Evolutionary conservation across 257 asterid genomes (phyloP).

Genomic region (Primulina tabacum): DNA sequence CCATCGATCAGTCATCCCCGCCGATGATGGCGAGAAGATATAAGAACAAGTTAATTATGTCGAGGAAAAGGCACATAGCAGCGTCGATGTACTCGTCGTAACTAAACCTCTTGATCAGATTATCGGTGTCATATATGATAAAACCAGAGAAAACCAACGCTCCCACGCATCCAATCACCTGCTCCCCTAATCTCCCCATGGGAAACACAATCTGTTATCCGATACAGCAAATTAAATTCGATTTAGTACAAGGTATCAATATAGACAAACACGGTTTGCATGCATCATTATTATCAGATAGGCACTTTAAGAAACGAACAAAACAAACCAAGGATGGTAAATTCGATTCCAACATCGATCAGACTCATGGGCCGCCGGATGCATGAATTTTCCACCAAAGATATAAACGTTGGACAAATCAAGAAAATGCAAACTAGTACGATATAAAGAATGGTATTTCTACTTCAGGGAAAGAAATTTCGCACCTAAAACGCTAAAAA

Average conservation of each 20-base stretch:
- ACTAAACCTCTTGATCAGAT: slow-evolving; percentile 52
- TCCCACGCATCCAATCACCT: slow-evolving; percentile 47
- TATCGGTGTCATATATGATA: slow-evolving; percentile 65
- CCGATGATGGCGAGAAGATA: slow-evolving; percentile 33
- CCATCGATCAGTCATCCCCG: slow-evolving; percentile 12
- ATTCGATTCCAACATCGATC: too few species aligned
- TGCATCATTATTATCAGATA: too few species aligned
- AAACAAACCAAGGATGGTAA: too few species aligned
- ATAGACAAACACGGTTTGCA: too few species aligned
- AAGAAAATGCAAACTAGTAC: too few species aligned
- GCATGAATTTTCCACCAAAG: too few species aligned
- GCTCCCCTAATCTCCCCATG: slow-evolving; percentile 32
- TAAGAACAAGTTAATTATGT: slow-evolving; percentile 56
- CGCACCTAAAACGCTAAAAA: too few species aligned
- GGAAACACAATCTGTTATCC: slow-evolving; percentile 45
- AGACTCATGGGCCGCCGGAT: too few species aligned
- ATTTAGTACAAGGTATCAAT: background rate
- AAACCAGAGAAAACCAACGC: slow-evolving; percentile 60
- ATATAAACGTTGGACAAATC: too few species aligned
- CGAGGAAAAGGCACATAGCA: slow-evolving; percentile 49
- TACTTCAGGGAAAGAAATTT: too few species aligned
- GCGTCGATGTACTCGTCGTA: slow-evolving; percentile 63
- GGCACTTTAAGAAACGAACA: too few species aligned
- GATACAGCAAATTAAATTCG: background rate
- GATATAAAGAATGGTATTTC: too few species aligned